Percentiles rank a stretch among this genome's conserved stretches.
These are phyloP conservation scores for Annulohypoxylon truncatum DNA, from an alignment of 2,329 filamentous ascomycete species.

Conservation along the genomic window DNA sequence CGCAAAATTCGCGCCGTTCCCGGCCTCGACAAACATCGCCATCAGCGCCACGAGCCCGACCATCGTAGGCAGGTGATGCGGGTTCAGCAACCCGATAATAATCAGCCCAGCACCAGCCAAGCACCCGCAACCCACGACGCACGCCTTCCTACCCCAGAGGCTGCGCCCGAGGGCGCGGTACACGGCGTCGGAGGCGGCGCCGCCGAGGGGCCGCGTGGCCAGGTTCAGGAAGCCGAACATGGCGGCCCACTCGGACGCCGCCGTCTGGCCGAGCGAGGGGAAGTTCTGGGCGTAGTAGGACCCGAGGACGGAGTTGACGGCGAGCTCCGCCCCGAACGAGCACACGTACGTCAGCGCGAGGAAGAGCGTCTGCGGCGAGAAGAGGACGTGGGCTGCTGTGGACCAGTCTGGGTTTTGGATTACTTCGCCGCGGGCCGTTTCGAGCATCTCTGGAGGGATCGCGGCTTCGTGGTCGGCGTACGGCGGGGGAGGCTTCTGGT, in stretches of 20 bases:
- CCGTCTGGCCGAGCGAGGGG: constrained; percentile 66
- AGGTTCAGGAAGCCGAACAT: constrained; percentile 83
- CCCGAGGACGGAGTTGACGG: constrained; percentile 70
- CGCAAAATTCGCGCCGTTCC: constrained; percentile 88
- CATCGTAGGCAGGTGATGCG: constrained; percentile 71
- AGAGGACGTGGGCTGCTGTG: constrained; percentile 58
- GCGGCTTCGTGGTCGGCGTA: constrained; percentile 59
- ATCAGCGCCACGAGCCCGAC: constrained; percentile 81
- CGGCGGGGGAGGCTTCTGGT: constrained; percentile 52
- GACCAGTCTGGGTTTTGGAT: constrained; percentile 67
- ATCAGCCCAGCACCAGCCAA: constrained; percentile 70
- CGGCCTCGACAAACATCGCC: constrained; percentile 85
- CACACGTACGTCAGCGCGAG: constrained; percentile 69
- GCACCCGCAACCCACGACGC: constrained; percentile 72
- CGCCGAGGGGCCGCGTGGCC: constrained; percentile 73
- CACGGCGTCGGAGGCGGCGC: constrained; percentile 64
- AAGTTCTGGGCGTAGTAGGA: constrained; percentile 71
- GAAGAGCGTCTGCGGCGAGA: constrained; percentile 66
- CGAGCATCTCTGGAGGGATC: constrained; percentile 65
- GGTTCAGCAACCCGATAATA: constrained; percentile 71
- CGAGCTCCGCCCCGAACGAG: constrained; percentile 72
- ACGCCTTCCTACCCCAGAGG: constrained; percentile 63
- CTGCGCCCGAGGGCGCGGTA: constrained; percentile 54
- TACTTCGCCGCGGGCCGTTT: constrained; percentile 64
- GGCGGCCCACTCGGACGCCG: constrained; percentile 71